Conservation (phyloP, 768 basidiomycete genomes). For the Clitopilus hobsonii region DNA sequence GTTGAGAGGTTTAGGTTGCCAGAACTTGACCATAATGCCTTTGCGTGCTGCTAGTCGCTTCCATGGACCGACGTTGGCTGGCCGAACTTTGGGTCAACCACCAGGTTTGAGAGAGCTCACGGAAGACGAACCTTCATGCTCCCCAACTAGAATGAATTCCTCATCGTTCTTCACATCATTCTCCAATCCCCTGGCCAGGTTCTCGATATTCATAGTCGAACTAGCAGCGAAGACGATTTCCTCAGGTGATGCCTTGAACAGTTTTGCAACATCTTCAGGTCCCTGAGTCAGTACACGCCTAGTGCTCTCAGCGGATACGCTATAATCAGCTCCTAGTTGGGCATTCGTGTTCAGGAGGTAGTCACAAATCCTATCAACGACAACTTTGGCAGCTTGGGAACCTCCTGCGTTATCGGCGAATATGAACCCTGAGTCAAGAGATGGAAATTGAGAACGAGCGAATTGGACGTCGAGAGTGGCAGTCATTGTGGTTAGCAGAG, state of each 20-base stretch:
- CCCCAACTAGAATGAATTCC: conserved; percentile 74
- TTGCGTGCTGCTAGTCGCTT: conserved; percentile 62
- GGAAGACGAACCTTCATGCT: conserved; percentile 62
- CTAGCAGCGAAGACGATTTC: conserved; percentile 68
- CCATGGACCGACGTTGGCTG: conserved; percentile 77
- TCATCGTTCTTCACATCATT: conserved; percentile 50
- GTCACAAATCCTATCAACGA: conserved; percentile 57
- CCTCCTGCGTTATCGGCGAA: conserved; percentile 79
- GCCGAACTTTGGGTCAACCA: neutral
- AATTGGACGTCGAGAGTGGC: conserved; percentile 41
- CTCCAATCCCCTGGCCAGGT: conserved; percentile 61
- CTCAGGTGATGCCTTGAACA: conserved; percentile 62
- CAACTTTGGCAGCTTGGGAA: conserved; percentile 52
- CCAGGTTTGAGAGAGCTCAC: neutral
- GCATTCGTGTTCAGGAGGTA: conserved; percentile 72
- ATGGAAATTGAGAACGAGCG: conserved; percentile 60
- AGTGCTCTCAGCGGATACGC: conserved; percentile 49
- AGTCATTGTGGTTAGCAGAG: conserved; percentile 10
- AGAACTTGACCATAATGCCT: conserved; percentile 52
- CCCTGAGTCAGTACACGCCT: conserved; percentile 44
- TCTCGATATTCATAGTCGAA: conserved; percentile 66
- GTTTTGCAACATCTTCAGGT: conserved; percentile 43
- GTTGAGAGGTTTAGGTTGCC: conserved; percentile 45
- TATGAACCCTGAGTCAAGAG: conserved; percentile 53
- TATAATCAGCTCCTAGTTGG: conserved; percentile 70